A percentile compares a stretch with the other conserved stretches of the same genome.
Conservation (phyloP, 306 rosid species). For the Parietaria judaica region DNA sequence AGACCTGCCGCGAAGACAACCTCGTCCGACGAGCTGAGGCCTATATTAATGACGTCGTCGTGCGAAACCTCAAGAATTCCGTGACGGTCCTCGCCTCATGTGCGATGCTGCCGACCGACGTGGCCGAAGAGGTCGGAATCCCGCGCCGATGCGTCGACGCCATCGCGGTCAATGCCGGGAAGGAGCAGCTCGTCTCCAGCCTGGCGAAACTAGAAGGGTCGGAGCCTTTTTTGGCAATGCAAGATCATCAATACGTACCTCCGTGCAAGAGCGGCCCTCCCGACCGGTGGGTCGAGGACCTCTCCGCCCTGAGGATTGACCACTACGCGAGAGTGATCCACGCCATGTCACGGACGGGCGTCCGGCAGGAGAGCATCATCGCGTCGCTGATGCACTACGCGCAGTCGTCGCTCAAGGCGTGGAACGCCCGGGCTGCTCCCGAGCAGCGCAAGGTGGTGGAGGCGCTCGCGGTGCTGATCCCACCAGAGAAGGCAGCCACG, state of each 20-base stretch:
- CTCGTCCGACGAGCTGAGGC: conserved; percentile 47
- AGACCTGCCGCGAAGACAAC: conserved; percentile 64
- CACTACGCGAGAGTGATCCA: conserved; percentile 54
- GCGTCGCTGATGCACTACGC: conserved; percentile 83
- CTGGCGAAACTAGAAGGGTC: conserved; percentile 59
- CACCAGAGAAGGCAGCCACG: conserved; percentile 55
- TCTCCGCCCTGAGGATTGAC: conserved; percentile 46
- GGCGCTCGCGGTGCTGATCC: conserved; percentile 58
- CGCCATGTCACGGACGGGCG: conserved; percentile 60
- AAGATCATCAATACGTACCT: too few species aligned
- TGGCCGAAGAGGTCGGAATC: conserved; percentile 52
- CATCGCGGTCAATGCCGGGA: conserved; percentile 70
- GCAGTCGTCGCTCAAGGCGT: conserved; percentile 58
- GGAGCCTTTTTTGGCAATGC: conserved; percentile 39
- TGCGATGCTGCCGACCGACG: conserved; percentile 38
- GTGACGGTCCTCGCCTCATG: conserved; percentile 65
- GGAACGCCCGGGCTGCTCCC: conserved; percentile 37
- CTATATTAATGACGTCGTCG: conserved; percentile 58
- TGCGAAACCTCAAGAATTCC: conserved; percentile 54
- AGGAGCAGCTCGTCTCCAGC: conserved; percentile 64
- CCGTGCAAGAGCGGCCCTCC: conserved; percentile 25
- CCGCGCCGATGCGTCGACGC: conserved; percentile 67
- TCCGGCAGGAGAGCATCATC: conserved; percentile 51
- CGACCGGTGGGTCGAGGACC: conserved; percentile 88
- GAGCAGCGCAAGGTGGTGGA: conserved; percentile 55